These are phyloP conservation scores for Microcyclospora tardicrescens DNA, from an alignment of 2,329 filamentous ascomycete species.

Conservation along the genomic window DNA sequence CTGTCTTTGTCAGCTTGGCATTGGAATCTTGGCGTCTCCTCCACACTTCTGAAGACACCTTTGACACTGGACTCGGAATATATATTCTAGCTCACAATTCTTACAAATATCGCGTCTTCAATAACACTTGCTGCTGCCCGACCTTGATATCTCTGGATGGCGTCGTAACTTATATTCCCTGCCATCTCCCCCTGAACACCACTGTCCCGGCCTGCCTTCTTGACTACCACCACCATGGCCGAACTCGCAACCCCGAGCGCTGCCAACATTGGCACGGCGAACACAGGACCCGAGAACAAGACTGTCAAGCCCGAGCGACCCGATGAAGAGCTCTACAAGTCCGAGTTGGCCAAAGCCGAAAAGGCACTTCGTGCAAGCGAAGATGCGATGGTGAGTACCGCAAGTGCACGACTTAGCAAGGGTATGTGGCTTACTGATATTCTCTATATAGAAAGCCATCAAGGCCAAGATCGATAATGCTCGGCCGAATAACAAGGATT, in stretches of 20 bases:
- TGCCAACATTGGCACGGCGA: conserved; percentile 1
- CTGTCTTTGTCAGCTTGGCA: too few species aligned
- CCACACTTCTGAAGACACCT: too few species aligned
- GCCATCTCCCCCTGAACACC: too few species aligned
- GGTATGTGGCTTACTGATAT: conserved; percentile 8
- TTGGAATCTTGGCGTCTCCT: too few species aligned
- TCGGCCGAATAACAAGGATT: conserved; percentile 69
- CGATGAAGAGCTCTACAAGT: conserved; percentile 74
- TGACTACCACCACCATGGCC: conserved; percentile 14
- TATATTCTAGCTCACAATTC: too few species aligned
- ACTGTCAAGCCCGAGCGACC: conserved; percentile 64
- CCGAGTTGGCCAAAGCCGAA: conserved; percentile 64
- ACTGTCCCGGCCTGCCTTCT: too few species aligned
- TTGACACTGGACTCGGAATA: too few species aligned
- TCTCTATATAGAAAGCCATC: conserved; percentile 55
- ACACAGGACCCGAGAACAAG: conserved; percentile 7
- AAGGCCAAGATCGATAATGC: conserved; percentile 80
- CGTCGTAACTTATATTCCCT: too few species aligned
- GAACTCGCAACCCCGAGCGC: conserved; percentile 22
- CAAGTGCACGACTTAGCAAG: not conserved
- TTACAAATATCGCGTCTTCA: too few species aligned
- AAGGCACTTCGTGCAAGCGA: conserved; percentile 73
- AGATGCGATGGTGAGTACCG: conserved; percentile 37
- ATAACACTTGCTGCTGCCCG: too few species aligned
- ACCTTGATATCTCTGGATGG: too few species aligned